Base-by-base conservation (phyloP, 805 yeast genomes). In the Barnettozyma salicaria region DNA sequence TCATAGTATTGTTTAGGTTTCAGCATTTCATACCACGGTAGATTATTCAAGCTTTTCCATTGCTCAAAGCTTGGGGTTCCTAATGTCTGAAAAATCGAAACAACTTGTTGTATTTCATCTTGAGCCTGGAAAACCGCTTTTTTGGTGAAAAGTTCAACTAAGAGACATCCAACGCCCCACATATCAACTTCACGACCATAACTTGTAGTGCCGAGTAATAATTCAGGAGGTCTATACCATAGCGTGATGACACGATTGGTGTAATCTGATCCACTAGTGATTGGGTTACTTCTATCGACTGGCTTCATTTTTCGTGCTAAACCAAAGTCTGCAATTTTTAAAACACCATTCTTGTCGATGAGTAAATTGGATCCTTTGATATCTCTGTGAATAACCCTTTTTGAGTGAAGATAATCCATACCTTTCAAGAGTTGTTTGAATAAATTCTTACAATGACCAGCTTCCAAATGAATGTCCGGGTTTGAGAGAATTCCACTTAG, bases 151-250 rank as follows among this genome's bases (percentile, higher is more conserved):
- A 92, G 59, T 57, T 92, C 97, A 19, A 87, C 72, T 42, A 92
- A 64, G 19, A 92, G 65, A 63, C 97, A 92, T 3, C 98, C 98
- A 43, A 87, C 79, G 0, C 97, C 96, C 98, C 98, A 92, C 48
- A 87, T 78, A 55, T 92, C 98, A 8, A 92, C 92, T 50, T 85
- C 96, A 27, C 87, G 64, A 0, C 89, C 92, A 60, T 92, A 92
- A 41, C 78, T 80, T 0, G 97, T 89, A 0, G 95, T 78, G 1
- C 98, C 98, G 40, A 92, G 60, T 26, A 92, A 64, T 22, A 92
- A 68, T 58, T 90, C 98, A 0, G 97, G 97, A 1, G 98, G 98
- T 41, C 98, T 72, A 58, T 92, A 90, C 98, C 98, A 92, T 26
- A 92, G 65, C 0, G 98, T 92, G 37, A 92, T 92, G 27, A 92